Evolutionary conservation across 352 stramenopile species (phyloP).

Genomic region (Bremia lactucae): DNA sequence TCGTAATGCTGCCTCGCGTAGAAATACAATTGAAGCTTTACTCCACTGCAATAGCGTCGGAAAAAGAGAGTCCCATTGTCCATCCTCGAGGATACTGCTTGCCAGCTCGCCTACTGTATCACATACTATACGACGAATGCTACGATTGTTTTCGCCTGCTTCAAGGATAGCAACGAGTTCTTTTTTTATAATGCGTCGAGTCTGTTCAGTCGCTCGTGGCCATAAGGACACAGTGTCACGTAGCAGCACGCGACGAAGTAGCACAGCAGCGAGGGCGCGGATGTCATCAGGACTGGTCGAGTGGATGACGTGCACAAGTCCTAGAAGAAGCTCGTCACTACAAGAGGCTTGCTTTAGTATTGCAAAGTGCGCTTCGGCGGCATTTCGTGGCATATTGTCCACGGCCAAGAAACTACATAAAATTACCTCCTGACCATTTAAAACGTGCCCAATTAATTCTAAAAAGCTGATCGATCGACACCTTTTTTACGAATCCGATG

Average conservation of each 20-base stretch:
- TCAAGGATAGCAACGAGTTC: conserved; percentile 55
- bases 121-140: conserved; percentile 75
- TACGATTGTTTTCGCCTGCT: conserved; percentile 44
- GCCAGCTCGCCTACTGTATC: conserved; percentile 77
- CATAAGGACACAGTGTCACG: conserved; percentile 72
- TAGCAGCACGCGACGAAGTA: conserved; percentile 65
- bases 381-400: conserved; percentile 67
- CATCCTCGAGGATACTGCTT: conserved; percentile 69
- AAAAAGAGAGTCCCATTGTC: conserved; percentile 66
- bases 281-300: conserved; percentile 51
- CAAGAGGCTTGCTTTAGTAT: conserved; percentile 39
- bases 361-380: conserved; percentile 48
- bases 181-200: conserved; percentile 40
- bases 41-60: conserved; percentile 61
- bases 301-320: conserved; percentile 49
- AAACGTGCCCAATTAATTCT: too few species aligned
- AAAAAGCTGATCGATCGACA: too few species aligned
- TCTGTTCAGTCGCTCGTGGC: conserved; percentile 38
- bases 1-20: conserved; percentile 59
- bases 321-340: conserved; percentile 46
- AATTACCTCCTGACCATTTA: conserved; percentile 55
- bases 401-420: conserved; percentile 59
- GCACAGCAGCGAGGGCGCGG: conserved; percentile 56
- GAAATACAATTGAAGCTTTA: conserved; percentile 28
- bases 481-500: too few species aligned